phyloP scores from a whole-genome alignment of 495 filamentous ascomycete species.

The Poronia punctata region DNA sequence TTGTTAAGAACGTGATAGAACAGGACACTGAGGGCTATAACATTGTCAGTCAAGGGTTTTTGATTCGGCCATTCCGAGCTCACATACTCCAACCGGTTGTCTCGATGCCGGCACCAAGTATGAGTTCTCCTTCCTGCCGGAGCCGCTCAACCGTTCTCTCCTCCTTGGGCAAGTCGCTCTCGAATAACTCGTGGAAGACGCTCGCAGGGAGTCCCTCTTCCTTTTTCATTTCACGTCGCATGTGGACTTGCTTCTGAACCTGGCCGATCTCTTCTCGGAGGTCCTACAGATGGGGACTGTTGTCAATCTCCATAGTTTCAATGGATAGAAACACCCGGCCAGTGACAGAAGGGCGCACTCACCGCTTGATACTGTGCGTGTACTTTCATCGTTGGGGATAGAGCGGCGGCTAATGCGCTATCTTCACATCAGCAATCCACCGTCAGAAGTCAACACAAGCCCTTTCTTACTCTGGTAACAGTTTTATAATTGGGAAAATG shows the following conservation, averaged over 20 bases:
- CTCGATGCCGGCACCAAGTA: slow-evolving; percentile 38
- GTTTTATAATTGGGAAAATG: neutral
- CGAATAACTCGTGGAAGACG: slow-evolving; percentile 34
- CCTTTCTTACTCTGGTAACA: too few species aligned
- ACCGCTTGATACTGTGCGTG: too few species aligned
- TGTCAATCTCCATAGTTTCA: too few species aligned
- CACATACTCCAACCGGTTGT: slow-evolving; percentile 30
- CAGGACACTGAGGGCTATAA: too few species aligned
- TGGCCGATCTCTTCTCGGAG: neutral
- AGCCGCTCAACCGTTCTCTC: slow-evolving; percentile 30
- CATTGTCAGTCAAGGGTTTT: slow-evolving; percentile 15
- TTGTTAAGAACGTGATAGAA: too few species aligned
- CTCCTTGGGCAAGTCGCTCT: slow-evolving; percentile 32
- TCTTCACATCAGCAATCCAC: too few species aligned
- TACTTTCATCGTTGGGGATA: too few species aligned
- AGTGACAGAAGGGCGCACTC: too few species aligned
- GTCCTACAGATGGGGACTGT: too few species aligned
- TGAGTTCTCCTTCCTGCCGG: slow-evolving; percentile 30
- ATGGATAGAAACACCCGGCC: too few species aligned
- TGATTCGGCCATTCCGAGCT: slow-evolving; percentile 29
- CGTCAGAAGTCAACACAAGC: slow-evolving; percentile 13
- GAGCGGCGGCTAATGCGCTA: too few species aligned
- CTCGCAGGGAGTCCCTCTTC: slow-evolving; percentile 6
- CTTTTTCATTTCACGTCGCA: neutral
- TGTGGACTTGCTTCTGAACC: neutral